Evolutionary conservation across 768 basidiomycete genomes (phyloP).

Genomic region (Coprinopsis sp.): DNA sequence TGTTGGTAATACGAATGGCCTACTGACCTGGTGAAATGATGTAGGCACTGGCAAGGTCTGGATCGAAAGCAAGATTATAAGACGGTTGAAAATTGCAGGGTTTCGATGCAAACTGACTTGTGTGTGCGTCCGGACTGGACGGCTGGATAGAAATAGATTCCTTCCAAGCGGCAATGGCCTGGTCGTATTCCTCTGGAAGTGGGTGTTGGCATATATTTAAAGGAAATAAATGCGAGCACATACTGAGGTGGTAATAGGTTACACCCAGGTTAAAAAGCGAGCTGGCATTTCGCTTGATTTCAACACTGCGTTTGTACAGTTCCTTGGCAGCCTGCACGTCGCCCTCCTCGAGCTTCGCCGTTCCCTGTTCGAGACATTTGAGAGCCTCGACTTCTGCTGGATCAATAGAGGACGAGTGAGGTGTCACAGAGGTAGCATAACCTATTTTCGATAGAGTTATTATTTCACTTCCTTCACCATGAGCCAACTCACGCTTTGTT

Average conservation of each 20-base stretch:
- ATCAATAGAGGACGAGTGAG: slow-evolving; percentile 77
- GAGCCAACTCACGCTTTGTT: slow-evolving; percentile 1
- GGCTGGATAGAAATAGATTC: slow-evolving; percentile 80
- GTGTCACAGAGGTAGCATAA: slow-evolving; percentile 76
- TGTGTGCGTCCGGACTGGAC: slow-evolving; percentile 81
- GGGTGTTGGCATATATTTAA: slow-evolving; percentile 1
- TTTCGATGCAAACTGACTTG: slow-evolving; percentile 50
- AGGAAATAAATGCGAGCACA: slow-evolving; percentile 20
- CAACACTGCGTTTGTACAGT: slow-evolving; percentile 72
- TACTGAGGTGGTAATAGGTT: slow-evolving; percentile 86
- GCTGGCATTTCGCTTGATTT: slow-evolving; percentile 76
- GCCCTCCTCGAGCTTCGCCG: slow-evolving; percentile 80
- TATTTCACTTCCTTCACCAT: neutral
- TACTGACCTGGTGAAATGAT: slow-evolving; percentile 59
- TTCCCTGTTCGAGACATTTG: slow-evolving; percentile 77
- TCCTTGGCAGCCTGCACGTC: slow-evolving; percentile 76
- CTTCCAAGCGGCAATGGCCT: slow-evolving; percentile 83
- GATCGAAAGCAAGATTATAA: slow-evolving; percentile 16
- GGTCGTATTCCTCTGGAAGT: slow-evolving; percentile 75
- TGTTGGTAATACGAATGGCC: slow-evolving; percentile 1
- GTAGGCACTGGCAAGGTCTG: slow-evolving; percentile 87
- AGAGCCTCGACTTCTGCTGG: slow-evolving; percentile 79
- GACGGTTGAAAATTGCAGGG: slow-evolving; percentile 7
- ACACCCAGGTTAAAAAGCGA: slow-evolving; percentile 87
- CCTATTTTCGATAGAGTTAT: slow-evolving; percentile 34